Evolutionary conservation across 371 early-diverging fungal species (phyloP), one percentile per base, ranked within the genome.

Genomic region (Encephalitozoon intestinalis): DNA sequence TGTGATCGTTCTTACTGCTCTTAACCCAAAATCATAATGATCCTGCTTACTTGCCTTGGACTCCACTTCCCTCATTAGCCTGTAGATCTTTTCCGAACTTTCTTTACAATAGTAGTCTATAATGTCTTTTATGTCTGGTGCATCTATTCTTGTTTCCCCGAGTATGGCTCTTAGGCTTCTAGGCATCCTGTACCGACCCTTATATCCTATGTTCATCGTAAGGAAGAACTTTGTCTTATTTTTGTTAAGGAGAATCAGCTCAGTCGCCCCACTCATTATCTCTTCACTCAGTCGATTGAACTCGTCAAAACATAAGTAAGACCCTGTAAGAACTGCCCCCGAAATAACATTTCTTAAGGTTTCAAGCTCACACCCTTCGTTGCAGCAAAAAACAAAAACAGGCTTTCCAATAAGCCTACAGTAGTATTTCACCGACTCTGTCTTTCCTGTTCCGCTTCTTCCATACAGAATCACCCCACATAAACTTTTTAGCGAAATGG

Each of bases 171-270:
- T 94, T 84, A 98, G 87, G 77, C 95, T 95, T 82, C 94, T 95
- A 0, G 98, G 98, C 69, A 97, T 86, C 78, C 94, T 92, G 73
- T 93, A 93, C 49, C 98, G 90, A 18, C 96, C 97, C 39, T 94
- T 93, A 86, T 97, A 97, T 23, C 95, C 96, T 44, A 97, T 94
- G 84, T 97, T 97, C 95, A 97, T 95, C 40, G 98, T 97, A 77
- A 97, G 94, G 82, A 97, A 97, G 15, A 88, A 82, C 34, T 88
- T 88, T 3, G 88, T 88, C 18, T 83, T 85, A 63, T 88, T 88
- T 12, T 87, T 89, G 65, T 87, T 88, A 7, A 87, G 87, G 67
- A 87, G 87, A n/a, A 88, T 80, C 66, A 88, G 87, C 84, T 97
- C 97, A 28, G 94, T 94, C 3, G 96, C 94, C 31, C 95, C 94